Base-by-base conservation (phyloP, 108 stramenopile genomes). In the Nitzschia inconspicua region DNA sequence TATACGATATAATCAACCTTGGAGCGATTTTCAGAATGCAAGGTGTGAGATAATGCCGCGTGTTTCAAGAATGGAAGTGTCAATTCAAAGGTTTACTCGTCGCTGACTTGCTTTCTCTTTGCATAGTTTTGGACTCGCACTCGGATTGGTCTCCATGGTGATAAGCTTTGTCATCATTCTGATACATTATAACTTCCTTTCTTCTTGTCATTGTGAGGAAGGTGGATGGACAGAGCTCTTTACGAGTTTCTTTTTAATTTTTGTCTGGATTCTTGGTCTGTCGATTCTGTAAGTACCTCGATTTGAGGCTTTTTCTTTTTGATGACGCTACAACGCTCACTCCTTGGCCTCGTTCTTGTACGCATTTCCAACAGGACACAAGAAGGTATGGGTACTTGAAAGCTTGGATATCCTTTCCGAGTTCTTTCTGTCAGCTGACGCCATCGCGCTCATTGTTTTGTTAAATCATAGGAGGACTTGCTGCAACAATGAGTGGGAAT, bases 151-250 rank as follows among this genome's bases (percentile, higher is more conserved):
- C 7, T 75, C 78, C 10, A 43, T 50, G 0, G 3, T 70, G 0
- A 28, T 85, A 16, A 70, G 76, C 6, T 48, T 54, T 3, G 70
- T 76, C 46, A 80, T 69, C 39, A 84, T 89, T 30, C 53, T 85
- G 20, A 65, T 76, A 24, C 88, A 85, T 56, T 86, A 89, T 50
- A 63, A 84, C 28, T 79, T 89, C 29, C 62, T 85, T 50, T 65
- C 76, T 23, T 24, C 16, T 23, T 23, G n/a, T n/a, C 32, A 14
- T 3, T 40, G 64, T 1, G 68, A 78, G 27, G 60, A 69, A 46
- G 79, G 79, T 16, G 75, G 75, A 0, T 77, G 75, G 79, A 4
- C 61, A 46, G 79, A 81, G 48, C 41, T 79, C 5, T 65, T 50
- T 7, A 49, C 47, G 1, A 51, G 52, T 16, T 65, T 65, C 27